These are phyloP conservation scores for Dillenia suffruticosa DNA, from an alignment of 164 flowering plant genomes.

Conservation along the genomic window DNA sequence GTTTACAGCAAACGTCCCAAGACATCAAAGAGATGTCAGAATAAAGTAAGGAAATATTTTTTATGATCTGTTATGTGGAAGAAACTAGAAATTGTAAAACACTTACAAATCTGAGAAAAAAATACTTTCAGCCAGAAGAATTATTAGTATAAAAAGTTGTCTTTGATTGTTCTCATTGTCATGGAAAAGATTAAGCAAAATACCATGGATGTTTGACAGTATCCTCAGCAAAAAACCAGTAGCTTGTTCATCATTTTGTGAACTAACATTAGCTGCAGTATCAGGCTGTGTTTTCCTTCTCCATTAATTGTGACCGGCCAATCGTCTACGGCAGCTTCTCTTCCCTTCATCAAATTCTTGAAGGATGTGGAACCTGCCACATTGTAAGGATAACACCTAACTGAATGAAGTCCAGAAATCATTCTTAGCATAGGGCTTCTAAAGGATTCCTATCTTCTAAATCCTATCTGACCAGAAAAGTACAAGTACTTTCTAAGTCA, in stretches of 20 bases:
- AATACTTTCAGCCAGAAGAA: not conserved
- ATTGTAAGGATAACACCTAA: no score
- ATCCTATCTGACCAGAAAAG: no score
- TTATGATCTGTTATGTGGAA: no score
- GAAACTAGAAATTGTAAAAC: no score
- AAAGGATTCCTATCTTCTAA: no score
- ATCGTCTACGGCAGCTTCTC: slow-evolving; percentile 53
- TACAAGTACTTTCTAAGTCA: no score
- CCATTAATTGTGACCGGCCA: slow-evolving; percentile 57
- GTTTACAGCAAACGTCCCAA: no score
- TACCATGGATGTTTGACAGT: slow-evolving; percentile 51
- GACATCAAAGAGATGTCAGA: no score
- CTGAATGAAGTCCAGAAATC: no score
- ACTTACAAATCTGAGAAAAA: slow-evolving; percentile 1
- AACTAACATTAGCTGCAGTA: slow-evolving; percentile 22
- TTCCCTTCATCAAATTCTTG: slow-evolving; percentile 63
- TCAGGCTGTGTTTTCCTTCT: slow-evolving; percentile 54
- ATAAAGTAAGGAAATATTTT: no score
- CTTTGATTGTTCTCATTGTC: not conserved
- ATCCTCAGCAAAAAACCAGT: slow-evolving; percentile 40
- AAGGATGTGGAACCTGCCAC: slow-evolving; percentile 52
- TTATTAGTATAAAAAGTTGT: no score
- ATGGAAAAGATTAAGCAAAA: slow-evolving; percentile 10
- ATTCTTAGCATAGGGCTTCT: no score
- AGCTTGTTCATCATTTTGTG: slow-evolving; percentile 32